Evolutionary conservation across 495 filamentous ascomycete genomes (phyloP).

Genomic region (Hamigera avellanea): DNA sequence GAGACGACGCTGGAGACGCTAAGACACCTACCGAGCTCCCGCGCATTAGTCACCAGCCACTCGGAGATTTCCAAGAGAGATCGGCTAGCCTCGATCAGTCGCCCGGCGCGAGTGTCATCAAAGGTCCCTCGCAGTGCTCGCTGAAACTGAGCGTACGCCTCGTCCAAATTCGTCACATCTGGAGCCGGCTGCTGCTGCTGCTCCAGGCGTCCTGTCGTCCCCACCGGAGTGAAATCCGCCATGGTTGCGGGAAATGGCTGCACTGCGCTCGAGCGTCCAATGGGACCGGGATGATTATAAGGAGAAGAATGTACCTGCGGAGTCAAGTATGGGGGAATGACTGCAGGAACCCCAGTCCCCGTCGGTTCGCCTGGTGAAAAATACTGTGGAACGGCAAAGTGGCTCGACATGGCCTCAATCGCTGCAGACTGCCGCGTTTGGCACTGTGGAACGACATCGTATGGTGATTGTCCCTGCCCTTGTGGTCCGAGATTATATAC

Average conservation of each 20-base stretch:
- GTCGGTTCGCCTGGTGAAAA: constrained; percentile 59
- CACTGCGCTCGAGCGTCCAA: constrained; percentile 35
- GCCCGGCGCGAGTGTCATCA: constrained; percentile 59
- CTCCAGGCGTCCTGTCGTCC: constrained; percentile 24
- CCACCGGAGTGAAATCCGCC: constrained; percentile 37
- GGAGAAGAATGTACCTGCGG: constrained; percentile 39
- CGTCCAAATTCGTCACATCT: constrained; percentile 34
- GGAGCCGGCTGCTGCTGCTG: constrained; percentile 20
- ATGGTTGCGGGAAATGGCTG: constrained; percentile 44
- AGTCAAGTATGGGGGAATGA: constrained; percentile 39
- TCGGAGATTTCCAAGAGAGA: constrained; percentile 69
- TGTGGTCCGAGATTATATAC: constrained; percentile 73
- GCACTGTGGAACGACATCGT: constrained; percentile 73
- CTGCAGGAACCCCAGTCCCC: constrained; percentile 44
- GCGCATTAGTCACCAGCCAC: constrained; percentile 74
- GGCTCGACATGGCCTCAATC: constrained; percentile 65
- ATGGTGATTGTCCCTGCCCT: constrained; percentile 52
- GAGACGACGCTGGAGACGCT: constrained; percentile 11
- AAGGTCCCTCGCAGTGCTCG: constrained; percentile 61
- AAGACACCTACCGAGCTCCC: constrained; percentile 63
- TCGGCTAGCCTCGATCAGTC: constrained; percentile 58
- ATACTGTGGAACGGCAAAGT: constrained; percentile 64
- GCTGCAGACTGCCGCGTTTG: constrained; percentile 65
- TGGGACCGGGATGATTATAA: constrained; percentile 44
- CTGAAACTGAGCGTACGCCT: constrained; percentile 67